A percentile compares a stretch with the other conserved stretches of the same genome.
Conservation (phyloP, 345 rosid species). For the Dimocarpus longan region DNA sequence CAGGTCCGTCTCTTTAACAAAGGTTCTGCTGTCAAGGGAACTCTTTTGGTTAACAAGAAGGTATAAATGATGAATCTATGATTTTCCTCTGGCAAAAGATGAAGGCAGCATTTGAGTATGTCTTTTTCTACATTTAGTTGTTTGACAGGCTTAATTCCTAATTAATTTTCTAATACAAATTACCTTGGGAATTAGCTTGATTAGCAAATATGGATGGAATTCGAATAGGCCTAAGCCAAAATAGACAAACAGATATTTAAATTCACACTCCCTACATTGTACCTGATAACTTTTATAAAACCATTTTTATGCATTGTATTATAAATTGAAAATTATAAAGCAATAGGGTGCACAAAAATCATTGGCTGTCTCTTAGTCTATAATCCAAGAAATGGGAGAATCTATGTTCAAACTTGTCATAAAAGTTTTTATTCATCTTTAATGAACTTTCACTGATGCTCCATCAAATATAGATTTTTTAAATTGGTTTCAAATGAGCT, state of each 20-base stretch:
- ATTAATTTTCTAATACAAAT: not conserved
- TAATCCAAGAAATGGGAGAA: not conserved
- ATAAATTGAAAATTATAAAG: not conserved
- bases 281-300: not conserved
- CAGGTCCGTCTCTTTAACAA: constrained; percentile 73
- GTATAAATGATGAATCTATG: constrained; percentile 32
- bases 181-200: not conserved
- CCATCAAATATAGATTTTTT: not conserved
- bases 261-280: not conserved
- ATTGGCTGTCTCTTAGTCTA: not conserved
- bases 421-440: not conserved
- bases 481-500: not conserved
- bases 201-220: not conserved
- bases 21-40: constrained; percentile 81
- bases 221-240: not conserved
- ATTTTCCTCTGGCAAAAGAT: not conserved
- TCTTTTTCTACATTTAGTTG: not conserved
- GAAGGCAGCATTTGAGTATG: not conserved
- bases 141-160: not conserved
- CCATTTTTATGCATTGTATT: not conserved
- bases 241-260: not conserved
- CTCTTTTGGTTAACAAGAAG: constrained; percentile 65
- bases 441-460: not conserved
- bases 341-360: not conserved
- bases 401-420: not conserved